phyloP scores from a whole-genome alignment of 2,329 filamentous ascomycete genomes.

The Cordyceps cicadae region DNA sequence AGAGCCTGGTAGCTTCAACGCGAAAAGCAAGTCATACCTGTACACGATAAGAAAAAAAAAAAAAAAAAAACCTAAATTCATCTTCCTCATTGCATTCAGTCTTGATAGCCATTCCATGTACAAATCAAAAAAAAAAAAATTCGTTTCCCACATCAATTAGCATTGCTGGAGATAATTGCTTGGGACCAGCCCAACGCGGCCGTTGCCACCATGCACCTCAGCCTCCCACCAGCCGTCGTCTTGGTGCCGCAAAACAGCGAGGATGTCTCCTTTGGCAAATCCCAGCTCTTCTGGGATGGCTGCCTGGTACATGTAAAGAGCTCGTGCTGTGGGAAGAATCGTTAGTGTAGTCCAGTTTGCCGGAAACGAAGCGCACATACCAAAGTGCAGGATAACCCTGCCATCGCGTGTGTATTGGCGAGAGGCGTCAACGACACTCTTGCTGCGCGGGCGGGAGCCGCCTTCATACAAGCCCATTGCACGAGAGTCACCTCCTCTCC shows the following conservation, averaged over 20 bases:
- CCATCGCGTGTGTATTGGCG: constrained; percentile 80
- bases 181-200: constrained; percentile 53
- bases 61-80: background rate
- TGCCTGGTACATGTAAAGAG: constrained; percentile 88
- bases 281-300: constrained; percentile 92
- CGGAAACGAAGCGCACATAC: constrained; percentile 50
- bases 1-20: constrained; percentile 1
- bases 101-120: constrained; percentile 9
- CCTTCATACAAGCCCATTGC: constrained; percentile 52
- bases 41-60: background rate
- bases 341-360: constrained; percentile 16
- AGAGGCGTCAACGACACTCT: constrained; percentile 77
- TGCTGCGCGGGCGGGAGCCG: constrained; percentile 55
- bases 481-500: constrained; percentile 40
- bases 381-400: constrained; percentile 81
- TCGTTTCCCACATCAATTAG: constrained; percentile 20
- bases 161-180: constrained; percentile 59
- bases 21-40: constrained; percentile 5
- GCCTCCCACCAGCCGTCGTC: constrained; percentile 99
- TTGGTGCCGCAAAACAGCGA: constrained; percentile 82
- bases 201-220: constrained; percentile 66
- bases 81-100: constrained; percentile 10
- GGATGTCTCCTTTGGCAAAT: constrained; percentile 84
- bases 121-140: constrained; percentile 7
- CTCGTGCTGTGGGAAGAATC: constrained; percentile 57